Evolutionary conservation across 1,284 basidiomycete species (phyloP).

Genomic region (Tilletia walkeri): DNA sequence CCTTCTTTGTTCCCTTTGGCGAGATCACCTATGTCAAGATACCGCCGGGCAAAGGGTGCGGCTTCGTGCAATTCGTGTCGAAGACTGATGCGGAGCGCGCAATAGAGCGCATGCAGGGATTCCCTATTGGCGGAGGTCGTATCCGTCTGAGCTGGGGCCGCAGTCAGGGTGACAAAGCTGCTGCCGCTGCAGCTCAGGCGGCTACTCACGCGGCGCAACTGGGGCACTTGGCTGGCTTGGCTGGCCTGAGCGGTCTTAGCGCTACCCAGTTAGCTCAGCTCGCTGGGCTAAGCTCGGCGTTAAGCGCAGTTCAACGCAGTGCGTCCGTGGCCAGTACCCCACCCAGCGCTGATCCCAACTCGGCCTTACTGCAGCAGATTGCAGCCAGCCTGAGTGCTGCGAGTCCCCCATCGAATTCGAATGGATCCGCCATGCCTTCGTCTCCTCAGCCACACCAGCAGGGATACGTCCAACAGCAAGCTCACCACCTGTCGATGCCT

Average conservation of each 20-base stretch:
- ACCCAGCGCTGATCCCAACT: constrained; percentile 29
- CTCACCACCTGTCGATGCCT: neutral
- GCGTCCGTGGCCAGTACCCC: neutral
- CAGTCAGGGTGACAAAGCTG: constrained; percentile 54
- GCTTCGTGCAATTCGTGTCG: constrained; percentile 88
- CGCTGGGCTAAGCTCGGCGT: constrained; percentile 34
- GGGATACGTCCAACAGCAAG: constrained; percentile 16
- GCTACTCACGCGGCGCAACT: constrained; percentile 43
- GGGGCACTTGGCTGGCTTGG: constrained; percentile 39
- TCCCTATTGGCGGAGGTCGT: constrained; percentile 77
- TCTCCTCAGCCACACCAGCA: constrained; percentile 21
- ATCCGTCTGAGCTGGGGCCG: constrained; percentile 90
- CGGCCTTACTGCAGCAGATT: constrained; percentile 34
- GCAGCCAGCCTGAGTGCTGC: constrained; percentile 23
- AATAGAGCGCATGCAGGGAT: constrained; percentile 94
- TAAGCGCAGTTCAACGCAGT: constrained; percentile 35
- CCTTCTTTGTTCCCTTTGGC: constrained; percentile 52
- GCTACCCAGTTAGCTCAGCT: constrained; percentile 40
- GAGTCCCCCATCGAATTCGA: neutral
- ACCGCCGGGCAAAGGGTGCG: constrained; percentile 89
- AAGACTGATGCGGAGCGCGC: constrained; percentile 87
- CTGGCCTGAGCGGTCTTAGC: constrained; percentile 39
- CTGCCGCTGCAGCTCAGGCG: constrained; percentile 48
- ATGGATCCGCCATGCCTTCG: constrained; percentile 25
- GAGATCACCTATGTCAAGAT: constrained; percentile 70